Evolutionary conservation across 768 basidiomycete species (phyloP), one percentile per base, ranked within the genome.

Genomic region (Russula abietina): DNA sequence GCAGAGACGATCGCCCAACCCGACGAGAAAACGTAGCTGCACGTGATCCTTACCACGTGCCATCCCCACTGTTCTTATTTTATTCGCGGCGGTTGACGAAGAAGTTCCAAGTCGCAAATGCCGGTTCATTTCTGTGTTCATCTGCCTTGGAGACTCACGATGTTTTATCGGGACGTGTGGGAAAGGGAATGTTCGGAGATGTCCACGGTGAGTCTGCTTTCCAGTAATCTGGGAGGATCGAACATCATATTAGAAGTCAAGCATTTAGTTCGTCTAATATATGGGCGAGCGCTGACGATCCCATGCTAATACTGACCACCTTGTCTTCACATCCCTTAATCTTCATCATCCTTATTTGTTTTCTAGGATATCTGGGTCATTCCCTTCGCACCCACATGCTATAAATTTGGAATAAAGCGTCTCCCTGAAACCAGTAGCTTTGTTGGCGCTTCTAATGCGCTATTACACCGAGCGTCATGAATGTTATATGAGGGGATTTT

Each of bases 231-330:
- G 68, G 63, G 68, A 75, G 70, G 83, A 89, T 88, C n/a, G n/a
- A n/a, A 80, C 72, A 83, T 79, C 72, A 83, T 30, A 30, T 84
- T 82, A 91, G 89, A 88, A 90, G 89, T 91, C 89, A 91, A 92
- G 89, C 89, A 77, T 90, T 86, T 84, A 91, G 62, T 46, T 59
- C 53, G 74, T 78, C 76, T 74, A 56, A n/a, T n/a, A n/a, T n/a
- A 89, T 86, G 83, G 73, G 76, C 78, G 70, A 73, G 78, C 88
- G 87, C 88, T 79, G 88, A 89, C 77, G 73, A 75, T 62, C 80
- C 88, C 89, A 91, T 92, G 89, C 89, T 92, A 91, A 92, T 91
- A 81, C 88, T 92, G 90, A 76, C 55, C 69, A 41, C 68, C 63
- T 59, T 63, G 57, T 60, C 61, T 50, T 43, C 50, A 59, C 32